These are phyloP conservation scores for Tetrapyrgos nigripes DNA, from an alignment of 1,284 basidiomycete species.

Conservation along the genomic window DNA sequence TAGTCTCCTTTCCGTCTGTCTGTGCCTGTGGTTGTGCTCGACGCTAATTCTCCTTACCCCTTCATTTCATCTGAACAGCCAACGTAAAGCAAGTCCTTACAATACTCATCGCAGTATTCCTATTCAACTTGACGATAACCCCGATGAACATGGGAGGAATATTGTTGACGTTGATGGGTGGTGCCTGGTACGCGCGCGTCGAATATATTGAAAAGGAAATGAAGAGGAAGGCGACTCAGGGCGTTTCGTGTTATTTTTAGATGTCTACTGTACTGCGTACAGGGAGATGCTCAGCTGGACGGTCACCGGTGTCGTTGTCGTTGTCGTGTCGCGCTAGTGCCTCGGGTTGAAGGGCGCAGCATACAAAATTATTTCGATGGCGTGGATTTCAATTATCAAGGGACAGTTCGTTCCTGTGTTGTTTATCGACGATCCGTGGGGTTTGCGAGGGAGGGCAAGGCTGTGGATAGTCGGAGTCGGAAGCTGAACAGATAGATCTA, in stretches of 20 bases:
- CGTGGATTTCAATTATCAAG: too few species aligned
- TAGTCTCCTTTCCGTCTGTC: background rate
- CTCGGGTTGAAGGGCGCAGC: too few species aligned
- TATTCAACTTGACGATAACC: constrained; percentile 86
- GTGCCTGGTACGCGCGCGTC: constrained; percentile 80
- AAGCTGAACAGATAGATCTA: too few species aligned
- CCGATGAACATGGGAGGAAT: constrained; percentile 84
- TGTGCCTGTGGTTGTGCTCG: background rate
- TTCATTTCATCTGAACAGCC: constrained; percentile 46
- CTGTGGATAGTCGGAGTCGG: too few species aligned
- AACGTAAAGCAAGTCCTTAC: constrained; percentile 96
- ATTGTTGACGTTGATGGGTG: constrained; percentile 80
- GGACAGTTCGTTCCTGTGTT: too few species aligned
- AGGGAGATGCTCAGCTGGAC: too few species aligned
- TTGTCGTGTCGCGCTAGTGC: too few species aligned
- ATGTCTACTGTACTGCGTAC: background rate
- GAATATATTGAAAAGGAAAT: constrained; percentile 48
- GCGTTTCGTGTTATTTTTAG: background rate
- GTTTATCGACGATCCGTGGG: too few species aligned
- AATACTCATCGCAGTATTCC: constrained; percentile 80
- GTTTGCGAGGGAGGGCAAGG: too few species aligned
- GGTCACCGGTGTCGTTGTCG: too few species aligned
- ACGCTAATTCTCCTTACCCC: constrained; percentile 7
- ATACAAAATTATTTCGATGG: too few species aligned
- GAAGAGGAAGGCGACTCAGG: background rate